phyloP scores from a whole-genome alignment of 371 early-diverging fungal genomes.

The Mortierella polycephala region DNA sequence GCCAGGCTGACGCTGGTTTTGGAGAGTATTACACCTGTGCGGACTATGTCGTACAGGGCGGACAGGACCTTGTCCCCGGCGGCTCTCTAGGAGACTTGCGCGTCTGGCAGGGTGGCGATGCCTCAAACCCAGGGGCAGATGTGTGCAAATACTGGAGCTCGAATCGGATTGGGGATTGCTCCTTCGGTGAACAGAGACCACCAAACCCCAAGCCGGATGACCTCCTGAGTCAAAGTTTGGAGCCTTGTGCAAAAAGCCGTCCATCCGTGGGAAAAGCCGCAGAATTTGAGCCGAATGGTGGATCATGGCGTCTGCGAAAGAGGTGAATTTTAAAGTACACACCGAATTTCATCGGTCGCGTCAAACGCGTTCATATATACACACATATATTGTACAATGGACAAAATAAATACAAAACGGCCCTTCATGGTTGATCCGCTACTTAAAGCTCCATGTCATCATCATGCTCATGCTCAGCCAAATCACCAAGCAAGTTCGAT shows the following conservation, averaged over 20 bases:
- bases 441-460: slow-evolving; percentile 50
- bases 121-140: slow-evolving; percentile 59
- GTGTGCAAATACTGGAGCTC: slow-evolving; percentile 70
- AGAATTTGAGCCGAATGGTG: slow-evolving; percentile 27
- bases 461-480: slow-evolving; percentile 46
- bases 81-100: slow-evolving; percentile 16
- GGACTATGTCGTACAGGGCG: slow-evolving; percentile 62
- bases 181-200: slow-evolving; percentile 54
- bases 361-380: not conserved
- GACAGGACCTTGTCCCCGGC: slow-evolving; percentile 15
- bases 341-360: not conserved
- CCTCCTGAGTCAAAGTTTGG: slow-evolving; percentile 42
- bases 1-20: slow-evolving; percentile 60
- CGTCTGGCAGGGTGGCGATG: slow-evolving; percentile 63
- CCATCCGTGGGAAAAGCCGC: slow-evolving; percentile 33
- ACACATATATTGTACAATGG: not conserved
- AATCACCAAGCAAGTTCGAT: slow-evolving; percentile 31
- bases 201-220: slow-evolving; percentile 39
- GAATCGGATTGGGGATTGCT: slow-evolving; percentile 65
- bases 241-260: slow-evolving; percentile 37
- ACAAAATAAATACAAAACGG: not conserved
- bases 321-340: slow-evolving; percentile 14
- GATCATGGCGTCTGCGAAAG: slow-evolving; percentile 17
- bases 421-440: not conserved
- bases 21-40: slow-evolving; percentile 69